Base-by-base conservation (phyloP, 2,329 filamentous ascomycete species). In the Colletotrichum sp. region DNA sequence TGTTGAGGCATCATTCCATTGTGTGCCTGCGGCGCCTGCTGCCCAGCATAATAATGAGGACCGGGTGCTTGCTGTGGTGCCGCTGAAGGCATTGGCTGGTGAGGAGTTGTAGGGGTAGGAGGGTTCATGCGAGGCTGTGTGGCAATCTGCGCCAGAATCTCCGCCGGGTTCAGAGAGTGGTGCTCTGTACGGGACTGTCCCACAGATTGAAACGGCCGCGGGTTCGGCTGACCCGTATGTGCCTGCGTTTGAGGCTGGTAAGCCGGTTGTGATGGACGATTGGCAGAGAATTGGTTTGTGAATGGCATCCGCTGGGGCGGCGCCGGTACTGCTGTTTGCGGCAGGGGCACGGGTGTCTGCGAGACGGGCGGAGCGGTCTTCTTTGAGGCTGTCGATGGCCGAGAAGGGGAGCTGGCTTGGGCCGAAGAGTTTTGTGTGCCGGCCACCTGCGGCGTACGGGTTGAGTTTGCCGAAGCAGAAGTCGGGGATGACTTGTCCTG, bases 91-190 rank as follows among this genome's bases (percentile, higher is more conserved):
- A 65, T 62, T 27, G 68, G 62, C 36, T 73, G 74, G 25, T 76
- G 65, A 15, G 70, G 64, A 4, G 59, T 44, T 15, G 74, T 74
- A 12, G 74, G 74, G 2, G 74, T 76, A 16, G 74, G 74, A 11
- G 74, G 70, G 29, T 76, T 73, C 74, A 76, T 65, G 27, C 74
- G 74, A 25, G 74, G 74, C n/a, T 73, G 71, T 19, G 71, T 73
- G 12, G 74, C 74, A 65, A 76, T 74, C 32, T 76, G 74, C 25
- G 71, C 74, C 19, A 76, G 25, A 22, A 76, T 65, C 34, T 76
- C 74, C 9, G 74, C 74, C 7, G 74, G 74, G 36, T 76, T 76
- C 44, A 76, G 39, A 19, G 69, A 67, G 13, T 75, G 69, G 29
- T 76, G 74, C 59, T 76, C 74, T n/a, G 74, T 65, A 15, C 29